phyloP scores from a whole-genome alignment of 352 stramenopile genomes.

The Globisporangium radiosum region DNA sequence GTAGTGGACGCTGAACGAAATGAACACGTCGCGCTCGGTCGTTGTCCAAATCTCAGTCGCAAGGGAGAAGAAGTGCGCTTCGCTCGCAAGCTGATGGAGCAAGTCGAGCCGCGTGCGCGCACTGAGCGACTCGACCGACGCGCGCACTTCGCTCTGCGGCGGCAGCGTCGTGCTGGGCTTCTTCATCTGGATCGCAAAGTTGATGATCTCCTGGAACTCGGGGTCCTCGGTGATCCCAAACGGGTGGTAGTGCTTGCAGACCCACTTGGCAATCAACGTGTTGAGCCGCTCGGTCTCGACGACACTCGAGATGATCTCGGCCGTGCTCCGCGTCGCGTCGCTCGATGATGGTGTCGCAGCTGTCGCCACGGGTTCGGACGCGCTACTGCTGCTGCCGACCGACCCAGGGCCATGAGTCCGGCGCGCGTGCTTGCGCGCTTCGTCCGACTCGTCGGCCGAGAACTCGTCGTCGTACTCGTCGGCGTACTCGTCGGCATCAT shows the following conservation, averaged over 20 bases:
- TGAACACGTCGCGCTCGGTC: slow-evolving; percentile 32
- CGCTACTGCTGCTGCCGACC: slow-evolving; percentile 1
- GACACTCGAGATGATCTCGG: slow-evolving; percentile 19
- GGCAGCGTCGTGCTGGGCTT: slow-evolving; percentile 25
- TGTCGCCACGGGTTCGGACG: neutral
- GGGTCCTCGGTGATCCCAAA: slow-evolving; percentile 36
- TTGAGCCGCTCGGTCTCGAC: slow-evolving; percentile 37
- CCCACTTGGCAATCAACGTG: slow-evolving; percentile 35
- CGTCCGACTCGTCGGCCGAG: slow-evolving; percentile 9
- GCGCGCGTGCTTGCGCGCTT: slow-evolving; percentile 4
- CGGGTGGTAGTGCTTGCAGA: slow-evolving; percentile 40
- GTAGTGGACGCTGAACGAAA: slow-evolving; percentile 44
- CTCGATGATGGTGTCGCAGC: neutral
- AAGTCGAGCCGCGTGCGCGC: slow-evolving; percentile 32
- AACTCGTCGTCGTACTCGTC: slow-evolving; percentile 10
- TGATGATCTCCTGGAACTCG: slow-evolving; percentile 38
- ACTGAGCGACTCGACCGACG: slow-evolving; percentile 37
- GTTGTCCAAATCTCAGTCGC: slow-evolving; percentile 42
- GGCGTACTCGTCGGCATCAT: neutral
- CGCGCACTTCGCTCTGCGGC: slow-evolving; percentile 28
- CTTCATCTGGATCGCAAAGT: slow-evolving; percentile 28
- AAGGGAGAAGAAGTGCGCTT: slow-evolving; percentile 44
- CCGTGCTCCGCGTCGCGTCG: neutral
- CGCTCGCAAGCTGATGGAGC: slow-evolving; percentile 33
- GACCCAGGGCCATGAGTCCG: neutral